Base-by-base conservation (phyloP, 768 basidiomycete genomes). In the Calocybe cyanea region DNA sequence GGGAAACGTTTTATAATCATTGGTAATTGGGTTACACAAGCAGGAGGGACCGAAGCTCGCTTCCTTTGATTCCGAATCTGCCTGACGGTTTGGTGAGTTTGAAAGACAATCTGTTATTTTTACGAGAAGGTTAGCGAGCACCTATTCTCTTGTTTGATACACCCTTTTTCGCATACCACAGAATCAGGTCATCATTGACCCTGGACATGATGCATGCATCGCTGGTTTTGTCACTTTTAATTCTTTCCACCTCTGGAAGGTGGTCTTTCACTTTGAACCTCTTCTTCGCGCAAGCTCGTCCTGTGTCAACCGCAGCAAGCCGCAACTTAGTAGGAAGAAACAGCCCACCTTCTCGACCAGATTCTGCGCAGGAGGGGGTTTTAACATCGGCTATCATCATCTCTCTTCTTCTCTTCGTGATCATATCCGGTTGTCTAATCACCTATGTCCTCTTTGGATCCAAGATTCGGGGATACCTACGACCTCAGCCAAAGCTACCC, bases 321-420 rank as follows among this genome's bases (percentile, higher is more conserved):
- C 31, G 19, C 18, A 18, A 19, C 28, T 17, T 3, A 17, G 20
- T 14, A 14, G 23, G 23, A 32, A 32, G 41, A 18, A 37, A 25
- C 17, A 17, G 15, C 37, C 46, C 33, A 33, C 25, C 41, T 17
- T 21, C 32, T 4, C 14, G 19, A 7, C 34, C 36, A 28, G 25
- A 23, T 25, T 21, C 17, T 21, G 11, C 25, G 11, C 25, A 28
- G 25, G 25, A 28, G 25, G 25, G 6, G 11, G 40, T 49, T 33
- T 18, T 56, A 20, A 53, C 54, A 31, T 48, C 54, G 19, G 52
- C 50, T 10, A 51, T 52, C 31, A 46, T 54, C 41, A 44, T 58
- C 41, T 54, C 50, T 3, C 31, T 58, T 2, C 24, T 54, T 2
- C 44, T 59, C 7, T 54, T 58, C 28, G 18, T 60, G 20, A 38